Base-by-base conservation (phyloP, 257 asterid species). In the Ophiorrhiza pumila region DNA sequence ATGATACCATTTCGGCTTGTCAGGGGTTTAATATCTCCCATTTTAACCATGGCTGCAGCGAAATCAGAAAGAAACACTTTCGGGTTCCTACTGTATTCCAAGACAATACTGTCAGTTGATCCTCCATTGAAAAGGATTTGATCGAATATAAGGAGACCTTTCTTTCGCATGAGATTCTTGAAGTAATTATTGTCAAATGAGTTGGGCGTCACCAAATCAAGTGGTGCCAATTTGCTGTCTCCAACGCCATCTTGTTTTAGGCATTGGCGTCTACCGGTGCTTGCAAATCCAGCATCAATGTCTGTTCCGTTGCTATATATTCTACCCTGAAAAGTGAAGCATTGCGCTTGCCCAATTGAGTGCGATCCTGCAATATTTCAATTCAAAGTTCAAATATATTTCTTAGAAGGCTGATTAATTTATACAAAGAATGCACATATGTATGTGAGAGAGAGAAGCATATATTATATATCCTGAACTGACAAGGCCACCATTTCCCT, bases 401-500 rank as follows among this genome's bases (percentile, higher is more conserved):
- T 11, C 32, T 7, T 18, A 46, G 5, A 66, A 37, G 8, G 25
- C 10, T 39, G 8, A 7, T 43, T 7, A n/a, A 45, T 39, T 0
- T 17, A 35, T 52, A 22, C 12, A 1, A 35, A 20, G 35, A 34
- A 42, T 58, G 29, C 13, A 37, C 14, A 0, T n/a, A n/a, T n/a
- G n/a, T n/a, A n/a, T n/a, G n/a, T n/a, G n/a, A n/a, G n/a, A n/a
- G n/a, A n/a, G n/a, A 60, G n/a, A n/a, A n/a, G n/a, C n/a, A n/a
- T n/a, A n/a, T n/a, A n/a, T 20, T 35, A 13, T 10, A 18, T 20
- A 35, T 0, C 12, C 7, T 72, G 22, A 83, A 86, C 89, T 12
- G 90, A 85, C 17, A 85, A 58, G 61, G 87, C 87, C 34, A 82
- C 87, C 87, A 85, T 72, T 41, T 85, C 87, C 46, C 85, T 80